Evolutionary conservation across 2,329 filamentous ascomycete species (phyloP).

Genomic region (Elsinoe ampelina): DNA sequence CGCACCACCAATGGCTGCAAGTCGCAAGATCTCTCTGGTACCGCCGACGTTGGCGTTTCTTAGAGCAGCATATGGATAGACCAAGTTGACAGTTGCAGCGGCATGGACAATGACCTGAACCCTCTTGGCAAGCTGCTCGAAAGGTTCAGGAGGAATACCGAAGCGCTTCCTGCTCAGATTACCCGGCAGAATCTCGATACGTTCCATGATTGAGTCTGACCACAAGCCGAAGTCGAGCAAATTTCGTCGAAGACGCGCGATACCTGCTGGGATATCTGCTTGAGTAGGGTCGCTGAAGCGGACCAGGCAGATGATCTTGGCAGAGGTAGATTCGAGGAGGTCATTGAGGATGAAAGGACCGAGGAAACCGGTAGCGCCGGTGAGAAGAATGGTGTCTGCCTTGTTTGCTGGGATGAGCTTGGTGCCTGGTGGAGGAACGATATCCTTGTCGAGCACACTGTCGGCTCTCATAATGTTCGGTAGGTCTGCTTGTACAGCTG

Average conservation of each 20-base stretch:
- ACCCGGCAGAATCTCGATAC: conserved; percentile 65
- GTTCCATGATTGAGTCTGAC: conserved; percentile 67
- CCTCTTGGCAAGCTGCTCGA: conserved; percentile 54
- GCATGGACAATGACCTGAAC: conserved; percentile 69
- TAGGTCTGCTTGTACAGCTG: conserved; percentile 65
- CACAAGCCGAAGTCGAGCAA: conserved; percentile 70
- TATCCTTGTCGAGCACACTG: conserved; percentile 59
- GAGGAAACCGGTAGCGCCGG: conserved; percentile 66
- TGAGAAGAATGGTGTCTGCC: conserved; percentile 60
- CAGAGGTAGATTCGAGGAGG: conserved; percentile 58
- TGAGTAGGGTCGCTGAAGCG: conserved; percentile 60
- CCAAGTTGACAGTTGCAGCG: conserved; percentile 68
- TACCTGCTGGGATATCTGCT: conserved; percentile 55
- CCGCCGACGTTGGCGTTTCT: conserved; percentile 68
- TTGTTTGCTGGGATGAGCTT: conserved; percentile 52
- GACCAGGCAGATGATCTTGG: conserved; percentile 63
- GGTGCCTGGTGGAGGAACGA: conserved; percentile 44
- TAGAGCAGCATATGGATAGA: conserved; percentile 71
- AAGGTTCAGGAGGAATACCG: conserved; percentile 56
- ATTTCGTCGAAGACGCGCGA: conserved; percentile 65
- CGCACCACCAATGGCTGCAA: conserved; percentile 57
- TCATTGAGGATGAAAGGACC: conserved; percentile 65
- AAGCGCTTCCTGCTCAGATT: conserved; percentile 61
- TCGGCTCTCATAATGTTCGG: conserved; percentile 61
- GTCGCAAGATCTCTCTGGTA: conserved; percentile 63